These are phyloP conservation scores for Atkinsonella texensis DNA, from an alignment of 2,329 filamentous ascomycete genomes.

Conservation along the genomic window DNA sequence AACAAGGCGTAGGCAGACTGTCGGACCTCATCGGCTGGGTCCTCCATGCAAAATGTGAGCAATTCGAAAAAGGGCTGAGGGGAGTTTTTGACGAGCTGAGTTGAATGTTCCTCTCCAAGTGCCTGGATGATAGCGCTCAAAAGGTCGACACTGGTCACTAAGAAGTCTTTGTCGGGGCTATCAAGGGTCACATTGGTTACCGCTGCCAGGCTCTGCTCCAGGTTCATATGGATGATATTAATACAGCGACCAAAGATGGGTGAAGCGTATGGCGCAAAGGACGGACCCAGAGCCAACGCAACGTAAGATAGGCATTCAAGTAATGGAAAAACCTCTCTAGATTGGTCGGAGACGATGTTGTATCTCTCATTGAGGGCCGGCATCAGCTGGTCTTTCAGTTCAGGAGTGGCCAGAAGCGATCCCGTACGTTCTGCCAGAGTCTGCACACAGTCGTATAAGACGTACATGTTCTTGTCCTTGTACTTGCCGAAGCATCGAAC, in stretches of 20 bases:
- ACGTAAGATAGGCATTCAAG: constrained; percentile 96
- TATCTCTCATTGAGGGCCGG: constrained; percentile 82
- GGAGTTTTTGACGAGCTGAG: constrained; percentile 62
- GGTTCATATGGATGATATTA: constrained; percentile 80
- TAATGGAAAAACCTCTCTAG: constrained; percentile 84
- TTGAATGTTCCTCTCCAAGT: constrained; percentile 59
- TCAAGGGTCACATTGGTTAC: constrained; percentile 58
- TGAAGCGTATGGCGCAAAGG: constrained; percentile 73
- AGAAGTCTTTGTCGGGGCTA: constrained; percentile 87
- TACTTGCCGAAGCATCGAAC: constrained; percentile 87
- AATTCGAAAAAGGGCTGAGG: constrained; percentile 84
- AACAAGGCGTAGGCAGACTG: constrained; percentile 93
- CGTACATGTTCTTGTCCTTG: constrained; percentile 98
- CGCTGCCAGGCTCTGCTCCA: constrained; percentile 67
- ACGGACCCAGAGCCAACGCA: constrained; percentile 68
- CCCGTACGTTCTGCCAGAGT: constrained; percentile 89
- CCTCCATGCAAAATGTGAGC: constrained; percentile 83
- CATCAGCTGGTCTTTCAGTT: constrained; percentile 81
- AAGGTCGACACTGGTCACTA: constrained; percentile 88
- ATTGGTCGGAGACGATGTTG: constrained; percentile 76
- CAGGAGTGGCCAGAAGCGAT: constrained; percentile 63
- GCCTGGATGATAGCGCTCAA: constrained; percentile 90
- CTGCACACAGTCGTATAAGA: constrained; percentile 96
- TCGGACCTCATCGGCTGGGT: constrained; percentile 79
- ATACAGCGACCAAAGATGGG: constrained; percentile 83